Evolutionary conservation across 192 early-diverging fungal genomes (phyloP).

Genomic region (Gigaspora rosea): DNA sequence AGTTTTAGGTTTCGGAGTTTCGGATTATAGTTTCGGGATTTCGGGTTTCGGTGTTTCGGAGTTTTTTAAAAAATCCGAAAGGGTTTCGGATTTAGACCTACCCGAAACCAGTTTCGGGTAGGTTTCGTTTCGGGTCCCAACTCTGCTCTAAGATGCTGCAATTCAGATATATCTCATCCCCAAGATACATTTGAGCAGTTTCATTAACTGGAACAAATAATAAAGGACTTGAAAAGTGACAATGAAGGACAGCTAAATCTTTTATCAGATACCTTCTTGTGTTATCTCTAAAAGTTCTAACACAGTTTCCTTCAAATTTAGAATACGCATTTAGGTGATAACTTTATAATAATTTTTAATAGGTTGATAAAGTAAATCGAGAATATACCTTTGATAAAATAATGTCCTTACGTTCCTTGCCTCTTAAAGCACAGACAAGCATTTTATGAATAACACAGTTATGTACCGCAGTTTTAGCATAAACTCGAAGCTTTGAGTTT

Average conservation of each 20-base stretch:
- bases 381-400: constrained; percentile 19
- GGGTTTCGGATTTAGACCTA: no score
- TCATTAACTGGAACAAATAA: constrained; percentile 26
- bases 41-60: no score
- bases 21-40: no score
- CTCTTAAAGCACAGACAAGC: neutral
- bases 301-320: constrained; percentile 18
- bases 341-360: neutral
- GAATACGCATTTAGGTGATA: neutral
- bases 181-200: no score
- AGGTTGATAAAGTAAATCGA: neutral
- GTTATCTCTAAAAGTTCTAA: constrained; percentile 26
- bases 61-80: no score
- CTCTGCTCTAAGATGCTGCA: neutral
- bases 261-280: constrained; percentile 38
- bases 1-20: no score
- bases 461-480: constrained; percentile 16
- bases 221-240: constrained; percentile 21
- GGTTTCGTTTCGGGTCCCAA: no score
- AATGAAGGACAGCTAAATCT: constrained; percentile 38
- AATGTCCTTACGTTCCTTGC: constrained; percentile 12
- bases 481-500: neutral
- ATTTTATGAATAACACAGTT: constrained; percentile 13
- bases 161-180: neutral
- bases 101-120: no score